Percentiles rank a stretch among this genome's conserved stretches.
Evolutionary conservation across 2,329 filamentous ascomycete species (phyloP).

Genomic region (Cercospora sp.): DNA sequence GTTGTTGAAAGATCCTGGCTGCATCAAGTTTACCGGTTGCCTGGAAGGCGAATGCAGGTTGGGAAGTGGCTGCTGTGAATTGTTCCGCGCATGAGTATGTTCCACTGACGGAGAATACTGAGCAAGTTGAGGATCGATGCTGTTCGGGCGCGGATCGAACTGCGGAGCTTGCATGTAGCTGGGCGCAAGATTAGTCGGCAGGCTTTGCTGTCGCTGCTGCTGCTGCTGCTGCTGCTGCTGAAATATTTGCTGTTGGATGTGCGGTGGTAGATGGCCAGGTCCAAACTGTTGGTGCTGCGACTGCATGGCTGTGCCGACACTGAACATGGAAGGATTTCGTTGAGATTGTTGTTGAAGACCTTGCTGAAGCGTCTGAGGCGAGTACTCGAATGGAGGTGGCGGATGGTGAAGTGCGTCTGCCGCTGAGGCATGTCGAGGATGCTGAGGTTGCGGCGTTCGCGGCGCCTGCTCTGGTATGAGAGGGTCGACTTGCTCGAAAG

Average conservation of each 20-base stretch:
- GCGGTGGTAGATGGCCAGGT: slow-evolving; percentile 27
- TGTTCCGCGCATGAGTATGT: not conserved
- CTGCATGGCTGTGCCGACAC: slow-evolving; percentile 13
- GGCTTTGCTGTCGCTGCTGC: slow-evolving; percentile 30
- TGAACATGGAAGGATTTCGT: slow-evolving; percentile 23
- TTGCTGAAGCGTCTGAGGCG: slow-evolving; percentile 42
- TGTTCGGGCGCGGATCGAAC: slow-evolving; percentile 9
- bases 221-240: slow-evolving; percentile 37
- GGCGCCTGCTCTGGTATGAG: slow-evolving; percentile 52
- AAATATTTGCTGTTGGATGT: slow-evolving; percentile 27
- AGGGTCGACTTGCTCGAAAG: slow-evolving; percentile 55
- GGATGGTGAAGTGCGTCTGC: slow-evolving; percentile 48
- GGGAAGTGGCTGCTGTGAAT: not conserved
- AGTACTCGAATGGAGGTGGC: slow-evolving; percentile 52
- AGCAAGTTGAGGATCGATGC: not conserved
- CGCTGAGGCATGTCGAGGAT: slow-evolving; percentile 47
- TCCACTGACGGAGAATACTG: not conserved
- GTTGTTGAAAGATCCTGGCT: slow-evolving; percentile 3
- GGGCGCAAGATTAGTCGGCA: slow-evolving; percentile 18
- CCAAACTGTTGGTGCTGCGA: slow-evolving; percentile 28
- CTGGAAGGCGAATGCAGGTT: slow-evolving; percentile 2
- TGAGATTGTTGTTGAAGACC: slow-evolving; percentile 30
- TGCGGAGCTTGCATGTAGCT: slow-evolving; percentile 12
- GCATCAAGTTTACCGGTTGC: slow-evolving; percentile 1
- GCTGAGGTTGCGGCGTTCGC: slow-evolving; percentile 56